Percentiles rank a stretch among this genome's conserved stretches.
These are phyloP conservation scores for Thinopyrum elongatum DNA, from an alignment of 176 grass and related monocot genomes.

Conservation along the genomic window DNA sequence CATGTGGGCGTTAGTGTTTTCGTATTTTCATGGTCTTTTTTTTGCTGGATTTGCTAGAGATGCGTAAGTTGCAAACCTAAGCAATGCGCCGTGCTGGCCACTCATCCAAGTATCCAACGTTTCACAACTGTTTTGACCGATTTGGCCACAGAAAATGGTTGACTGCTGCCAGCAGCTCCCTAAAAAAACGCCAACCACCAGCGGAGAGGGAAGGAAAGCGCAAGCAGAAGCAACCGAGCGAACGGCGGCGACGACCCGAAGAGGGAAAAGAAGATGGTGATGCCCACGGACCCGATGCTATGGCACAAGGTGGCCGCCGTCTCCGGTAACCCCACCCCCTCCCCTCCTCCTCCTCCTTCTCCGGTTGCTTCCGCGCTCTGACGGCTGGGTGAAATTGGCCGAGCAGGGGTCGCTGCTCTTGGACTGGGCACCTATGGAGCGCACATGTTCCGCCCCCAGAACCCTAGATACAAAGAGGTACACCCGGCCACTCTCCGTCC, in stretches of 20 bases:
- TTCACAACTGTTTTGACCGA: not conserved
- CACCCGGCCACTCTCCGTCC: not conserved
- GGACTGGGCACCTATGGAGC: conserved; percentile 85
- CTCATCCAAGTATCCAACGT: too few species aligned
- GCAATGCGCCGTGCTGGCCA: too few species aligned
- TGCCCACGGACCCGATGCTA: conserved; percentile 49
- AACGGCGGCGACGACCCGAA: conserved; percentile 5
- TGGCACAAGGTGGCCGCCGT: conserved; percentile 97
- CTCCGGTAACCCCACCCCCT: conserved; percentile 46
- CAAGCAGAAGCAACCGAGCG: not conserved
- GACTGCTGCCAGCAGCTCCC: not conserved
- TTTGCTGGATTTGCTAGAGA: too few species aligned
- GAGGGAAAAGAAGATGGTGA: conserved; percentile 30
- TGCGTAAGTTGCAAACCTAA: too few species aligned
- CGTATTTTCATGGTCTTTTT: too few species aligned
- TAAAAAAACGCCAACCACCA: not conserved
- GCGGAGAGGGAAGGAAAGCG: not conserved
- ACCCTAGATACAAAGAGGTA: conserved; percentile 82
- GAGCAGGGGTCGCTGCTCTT: conserved; percentile 76
- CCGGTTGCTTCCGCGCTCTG: not conserved
- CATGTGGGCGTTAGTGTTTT: too few species aligned
- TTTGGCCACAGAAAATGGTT: not conserved
- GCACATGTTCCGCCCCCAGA: conserved; percentile 72
- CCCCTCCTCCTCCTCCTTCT: not conserved
- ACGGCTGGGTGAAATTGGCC: not conserved